These are phyloP conservation scores for Cochlearia excelsa DNA, from an alignment of 345 rosid genomes.

Conservation along the genomic window DNA sequence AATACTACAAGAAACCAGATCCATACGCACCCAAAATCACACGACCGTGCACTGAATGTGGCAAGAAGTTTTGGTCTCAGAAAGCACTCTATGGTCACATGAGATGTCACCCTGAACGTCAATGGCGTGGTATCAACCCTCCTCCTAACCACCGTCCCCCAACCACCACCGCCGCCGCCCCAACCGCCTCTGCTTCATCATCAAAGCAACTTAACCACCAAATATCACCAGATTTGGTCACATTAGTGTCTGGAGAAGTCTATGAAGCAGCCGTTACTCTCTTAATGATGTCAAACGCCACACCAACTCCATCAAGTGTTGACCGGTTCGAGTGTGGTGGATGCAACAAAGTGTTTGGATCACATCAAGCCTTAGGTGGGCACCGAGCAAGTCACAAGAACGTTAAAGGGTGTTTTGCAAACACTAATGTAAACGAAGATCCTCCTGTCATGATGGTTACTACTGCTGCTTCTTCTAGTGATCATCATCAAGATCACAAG, in stretches of 20 bases:
- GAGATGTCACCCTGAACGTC: conserved; percentile 94
- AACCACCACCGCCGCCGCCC: not conserved
- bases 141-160: conserved; percentile 41
- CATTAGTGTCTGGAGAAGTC: conserved; percentile 49
- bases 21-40: conserved; percentile 73
- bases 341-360: conserved; percentile 80
- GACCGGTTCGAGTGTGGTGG: conserved; percentile 66
- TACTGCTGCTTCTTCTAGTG: conserved; percentile 7
- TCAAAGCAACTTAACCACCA: too few species aligned
- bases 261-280: conserved; percentile 65
- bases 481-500: conserved; percentile 15
- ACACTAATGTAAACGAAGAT: not conserved
- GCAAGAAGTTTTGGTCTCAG: conserved; percentile 83
- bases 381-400: conserved; percentile 87
- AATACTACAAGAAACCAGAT: conserved; percentile 58
- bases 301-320: not conserved
- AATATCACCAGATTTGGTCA: conserved; percentile 2
- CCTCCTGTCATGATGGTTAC: conserved; percentile 19
- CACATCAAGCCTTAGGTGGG: conserved; percentile 89
- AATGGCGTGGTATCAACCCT: conserved; percentile 77
- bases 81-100: conserved; percentile 95
- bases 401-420: conserved; percentile 75
- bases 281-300: conserved; percentile 28
- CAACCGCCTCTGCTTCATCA: too few species aligned
- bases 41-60: conserved; percentile 81